phyloP scores from a whole-genome alignment of 345 rosid genomes.

The Aquilaria sinensis region DNA sequence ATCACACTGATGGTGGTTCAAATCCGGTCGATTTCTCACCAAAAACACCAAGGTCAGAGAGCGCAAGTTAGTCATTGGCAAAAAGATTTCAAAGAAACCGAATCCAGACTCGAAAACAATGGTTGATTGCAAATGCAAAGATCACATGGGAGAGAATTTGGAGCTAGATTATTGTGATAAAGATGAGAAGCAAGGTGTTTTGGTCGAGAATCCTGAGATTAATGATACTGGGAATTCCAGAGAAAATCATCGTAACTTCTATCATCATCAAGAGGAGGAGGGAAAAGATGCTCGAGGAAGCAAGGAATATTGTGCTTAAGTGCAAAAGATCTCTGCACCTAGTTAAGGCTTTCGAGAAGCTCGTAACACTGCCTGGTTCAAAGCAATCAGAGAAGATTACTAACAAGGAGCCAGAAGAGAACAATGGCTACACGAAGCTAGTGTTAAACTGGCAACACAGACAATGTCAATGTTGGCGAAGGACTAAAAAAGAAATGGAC shows the following conservation, averaged over 20 bases:
- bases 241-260: slow-evolving; percentile 19
- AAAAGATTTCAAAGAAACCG: slow-evolving; percentile 57
- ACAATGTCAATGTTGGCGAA: too few relatives aligned
- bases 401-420: slow-evolving; percentile 19
- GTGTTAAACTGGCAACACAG: background rate
- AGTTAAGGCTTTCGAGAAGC: slow-evolving; percentile 78
- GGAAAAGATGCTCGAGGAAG: slow-evolving; percentile 58
- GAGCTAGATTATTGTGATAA: slow-evolving; percentile 7
- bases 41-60: slow-evolving; percentile 58
- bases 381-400: slow-evolving; percentile 29
- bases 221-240: slow-evolving; percentile 16
- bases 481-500: too few relatives aligned
- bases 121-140: slow-evolving; percentile 59
- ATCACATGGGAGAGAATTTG: slow-evolving; percentile 17
- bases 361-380: slow-evolving; percentile 31
- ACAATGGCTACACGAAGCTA: slow-evolving; percentile 29
- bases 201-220: slow-evolving; percentile 16
- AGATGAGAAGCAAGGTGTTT: slow-evolving; percentile 22
- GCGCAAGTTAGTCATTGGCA: slow-evolving; percentile 76
- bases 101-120: slow-evolving; percentile 20
- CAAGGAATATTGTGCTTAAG: slow-evolving; percentile 55
- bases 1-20: slow-evolving; percentile 5
- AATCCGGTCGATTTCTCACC: slow-evolving; percentile 41
- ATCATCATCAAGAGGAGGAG: slow-evolving; percentile 68
- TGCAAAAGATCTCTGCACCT: slow-evolving; percentile 69